Base-by-base conservation (phyloP, 1,284 basidiomycete genomes). In the Rhizoctonia solani region DNA sequence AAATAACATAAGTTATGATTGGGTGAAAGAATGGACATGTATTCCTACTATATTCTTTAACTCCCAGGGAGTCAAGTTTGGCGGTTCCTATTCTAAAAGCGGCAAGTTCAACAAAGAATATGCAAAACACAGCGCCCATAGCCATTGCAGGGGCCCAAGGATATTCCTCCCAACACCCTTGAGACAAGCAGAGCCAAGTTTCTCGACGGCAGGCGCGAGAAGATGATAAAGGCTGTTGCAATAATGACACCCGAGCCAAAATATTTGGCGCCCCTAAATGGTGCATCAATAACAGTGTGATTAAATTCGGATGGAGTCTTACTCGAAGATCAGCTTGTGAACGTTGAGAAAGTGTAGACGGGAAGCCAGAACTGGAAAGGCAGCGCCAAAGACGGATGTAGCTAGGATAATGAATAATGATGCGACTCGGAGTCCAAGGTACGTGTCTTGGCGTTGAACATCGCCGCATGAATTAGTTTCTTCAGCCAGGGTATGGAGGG, bases 181-280 rank as follows among this genome's bases (percentile, higher is more conserved):
- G n/a, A 97, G 80, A 77, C 95, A 98, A 8, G 81, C 77, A 0
- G 87, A 90, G 16, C 79, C 77, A 5, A 98, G 82, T 58, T 84
- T 90, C 16, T 86, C 84, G 53, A 91, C 78, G 0, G 86, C 94
- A 0, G 94, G 89, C 4, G 84, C 79, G 6, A 97, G 81, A 0
- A 97, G 82, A 76, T 95, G 93, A 95, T 93, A 75, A 95, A 94
- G 0, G 89, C 89, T 1, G 96, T 98, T 0, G 93, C 93, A 71
- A 98, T 92, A 74, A 95, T 95, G 69, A 96, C 91, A 32, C 93
- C 93, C 6, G 92, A 94, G 53, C 96, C 96, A n/a, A 78, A 98
- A 98, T 91, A 98, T 78, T 96, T 97, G 29, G 91, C 89, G 75
- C 96, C 94, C 90, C 94, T 88, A n/a, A n/a, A n/a, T n/a, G n/a